Evolutionary conservation across 768 basidiomycete genomes (phyloP), one percentile per base, ranked within the genome.

Genomic region (Lactarius pseudohatsudake): DNA sequence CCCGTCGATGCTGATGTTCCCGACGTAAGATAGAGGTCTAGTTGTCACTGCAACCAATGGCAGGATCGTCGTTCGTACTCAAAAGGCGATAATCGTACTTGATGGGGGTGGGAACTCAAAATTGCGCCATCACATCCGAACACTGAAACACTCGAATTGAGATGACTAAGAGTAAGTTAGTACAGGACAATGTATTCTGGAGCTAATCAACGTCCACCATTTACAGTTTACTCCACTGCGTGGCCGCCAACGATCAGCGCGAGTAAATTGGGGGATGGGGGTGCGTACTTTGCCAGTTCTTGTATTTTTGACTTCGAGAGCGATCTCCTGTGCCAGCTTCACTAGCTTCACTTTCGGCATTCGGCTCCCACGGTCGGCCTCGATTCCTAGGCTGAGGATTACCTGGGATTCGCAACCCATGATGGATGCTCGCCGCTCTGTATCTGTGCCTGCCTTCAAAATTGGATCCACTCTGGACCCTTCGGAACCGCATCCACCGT

Each of bases 281-380:
- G n/a, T 22, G 22, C 76, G 53, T 40, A 80, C 77, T 76, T 81
- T 81, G 5, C 79, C 81, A 4, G 73, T 76, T 26, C 70, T 74
- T 38, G 76, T 45, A 57, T 81, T 75, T 76, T 80, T n/a, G 53
- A 77, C 79, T 36, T 75, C 75, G 62, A 81, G 81, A 10, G 74
- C 70, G 30, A 81, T 65, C 69, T 81, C 79, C 77, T 4, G 81
- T 75, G 3, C 89, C 90, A 6, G n/a, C n/a, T n/a, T n/a, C n/a
- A n/a, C n/a, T n/a, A n/a, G n/a, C n/a, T n/a, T n/a, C n/a, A n/a
- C n/a, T n/a, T n/a, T n/a, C n/a, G n/a, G n/a, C n/a, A n/a, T n/a
- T n/a, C n/a, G n/a, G n/a, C n/a, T n/a, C n/a, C n/a, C n/a, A n/a
- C n/a, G n/a, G n/a, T n/a, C n/a, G n/a, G n/a, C n/a, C n/a, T n/a